A percentile compares a stretch with the other conserved stretches of the same genome.
Conservation (phyloP, 2,329 filamentous ascomycete species). For the Parastagonospora nodorum region DNA sequence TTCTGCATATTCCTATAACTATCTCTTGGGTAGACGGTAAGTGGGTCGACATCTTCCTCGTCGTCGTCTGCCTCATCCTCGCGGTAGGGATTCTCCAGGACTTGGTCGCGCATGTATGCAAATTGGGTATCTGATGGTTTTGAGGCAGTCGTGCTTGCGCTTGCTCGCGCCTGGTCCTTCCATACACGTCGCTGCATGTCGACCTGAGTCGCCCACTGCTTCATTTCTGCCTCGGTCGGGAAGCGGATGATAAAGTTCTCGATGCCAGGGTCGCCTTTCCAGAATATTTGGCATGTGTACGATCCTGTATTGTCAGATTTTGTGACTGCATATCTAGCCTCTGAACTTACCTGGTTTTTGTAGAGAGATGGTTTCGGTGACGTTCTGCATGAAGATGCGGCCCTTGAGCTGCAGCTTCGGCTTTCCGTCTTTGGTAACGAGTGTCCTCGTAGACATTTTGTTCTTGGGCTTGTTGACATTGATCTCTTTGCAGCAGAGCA, state of each 20-base stretch:
- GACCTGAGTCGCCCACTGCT: constrained; percentile 84
- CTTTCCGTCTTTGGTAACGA: constrained; percentile 75
- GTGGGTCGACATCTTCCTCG: constrained; percentile 52
- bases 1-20: constrained; percentile 66
- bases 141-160: constrained; percentile 52
- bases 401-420: constrained; percentile 86
- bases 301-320: constrained; percentile 63
- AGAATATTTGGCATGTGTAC: constrained; percentile 96
- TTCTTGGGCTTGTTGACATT: constrained; percentile 80
- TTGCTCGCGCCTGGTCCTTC: constrained; percentile 57
- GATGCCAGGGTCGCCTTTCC: constrained; percentile 94
- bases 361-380: constrained; percentile 88
- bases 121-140: constrained; percentile 73
- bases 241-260: constrained; percentile 97
- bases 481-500: constrained; percentile 96
- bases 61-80: constrained; percentile 63
- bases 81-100: constrained; percentile 82
- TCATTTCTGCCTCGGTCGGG: constrained; percentile 87
- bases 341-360: constrained; percentile 73
- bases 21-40: constrained; percentile 45
- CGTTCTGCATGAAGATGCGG: constrained; percentile 98
- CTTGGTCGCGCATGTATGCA: constrained; percentile 74
- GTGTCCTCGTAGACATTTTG: constrained; percentile 69
- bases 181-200: constrained; percentile 70
- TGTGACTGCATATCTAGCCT: not conserved